Evolutionary conservation across 1,284 basidiomycete genomes (phyloP).

Genomic region (Pterula multifida): DNA sequence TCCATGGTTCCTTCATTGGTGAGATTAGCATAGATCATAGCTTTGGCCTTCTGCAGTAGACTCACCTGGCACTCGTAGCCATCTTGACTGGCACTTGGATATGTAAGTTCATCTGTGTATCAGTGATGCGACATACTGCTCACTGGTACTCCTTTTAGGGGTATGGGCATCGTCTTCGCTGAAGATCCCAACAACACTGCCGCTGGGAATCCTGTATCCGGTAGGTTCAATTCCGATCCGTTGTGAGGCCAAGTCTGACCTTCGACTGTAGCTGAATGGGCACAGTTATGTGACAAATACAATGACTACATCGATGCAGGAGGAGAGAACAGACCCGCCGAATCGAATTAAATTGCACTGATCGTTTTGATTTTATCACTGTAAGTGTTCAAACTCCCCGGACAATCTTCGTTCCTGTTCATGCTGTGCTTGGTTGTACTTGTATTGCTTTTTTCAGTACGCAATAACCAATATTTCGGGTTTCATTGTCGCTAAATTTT

Average conservation of each 20-base stretch:
- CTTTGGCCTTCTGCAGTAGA: neutral
- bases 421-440: neutral
- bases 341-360: neutral
- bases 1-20: conserved; percentile 17
- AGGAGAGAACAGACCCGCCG: neutral
- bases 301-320: neutral
- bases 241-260: neutral
- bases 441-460: neutral
- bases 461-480: too few relatives aligned
- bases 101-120: neutral
- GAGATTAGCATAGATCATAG: conserved; percentile 7
- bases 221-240: neutral
- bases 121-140: neutral
- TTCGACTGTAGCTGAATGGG: neutral
- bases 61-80: neutral
- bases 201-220: neutral
- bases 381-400: neutral
- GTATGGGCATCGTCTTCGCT: conserved; percentile 26
- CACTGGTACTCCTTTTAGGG: conserved; percentile 7
- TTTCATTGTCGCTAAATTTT: too few relatives aligned
- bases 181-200: conserved; percentile 13
- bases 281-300: neutral
- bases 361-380: neutral
- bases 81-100: conserved; percentile 1
- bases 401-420: neutral